Evolutionary conservation across 306 rosid genomes (phyloP), one percentile per base, ranked within the genome.

Genomic region (Heteromeles arbutifolia): DNA sequence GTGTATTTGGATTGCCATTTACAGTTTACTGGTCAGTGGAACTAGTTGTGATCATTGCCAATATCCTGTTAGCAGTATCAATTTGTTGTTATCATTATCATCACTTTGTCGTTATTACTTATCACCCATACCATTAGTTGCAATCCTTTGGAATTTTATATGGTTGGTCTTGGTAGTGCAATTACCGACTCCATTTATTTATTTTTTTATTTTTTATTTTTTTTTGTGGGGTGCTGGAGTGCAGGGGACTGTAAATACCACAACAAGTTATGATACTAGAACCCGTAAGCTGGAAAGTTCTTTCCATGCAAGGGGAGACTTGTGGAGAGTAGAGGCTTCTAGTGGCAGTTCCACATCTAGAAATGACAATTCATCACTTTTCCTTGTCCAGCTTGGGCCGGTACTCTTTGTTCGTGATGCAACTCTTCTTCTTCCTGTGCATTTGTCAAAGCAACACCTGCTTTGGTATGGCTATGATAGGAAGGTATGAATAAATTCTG

Each of bases 391-490:
- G 82, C 96, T 96, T 87, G 98, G 99, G 56, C 96, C 99, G 3
- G 87, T 96, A 29, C 97, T 90, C 67, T 92, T 86, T 81, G 92
- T 96, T 77, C 98, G 96, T 67, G 97, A 96, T 81, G 85, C 99
- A 21, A 92, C 96, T 8, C 97, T 96, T 81, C 98, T 96, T 82
- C 82, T 96, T 74, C 99, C 99, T 1, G 90, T 96, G 69, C 98
- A 96, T 84, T 79, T 92, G 83, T 96, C 99, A 77, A 92, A 96
- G 87, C 96, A 96, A 77, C 96, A 90, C 86, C 85, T 96, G 85
- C 90, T 96, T 80, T 96, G 97, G 99, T 96, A 96, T 80, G 99
- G 99, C 69, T 96, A 96, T 75, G 99, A 96, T 77, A 88, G 91
- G 78, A 95, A 95, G 99, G 99, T 96, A 84, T 32, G 70, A 77